Evolutionary conservation across 83 land plant species (phyloP), one percentile per base, ranked within the genome.

Genomic region (Larix sibirica): DNA sequence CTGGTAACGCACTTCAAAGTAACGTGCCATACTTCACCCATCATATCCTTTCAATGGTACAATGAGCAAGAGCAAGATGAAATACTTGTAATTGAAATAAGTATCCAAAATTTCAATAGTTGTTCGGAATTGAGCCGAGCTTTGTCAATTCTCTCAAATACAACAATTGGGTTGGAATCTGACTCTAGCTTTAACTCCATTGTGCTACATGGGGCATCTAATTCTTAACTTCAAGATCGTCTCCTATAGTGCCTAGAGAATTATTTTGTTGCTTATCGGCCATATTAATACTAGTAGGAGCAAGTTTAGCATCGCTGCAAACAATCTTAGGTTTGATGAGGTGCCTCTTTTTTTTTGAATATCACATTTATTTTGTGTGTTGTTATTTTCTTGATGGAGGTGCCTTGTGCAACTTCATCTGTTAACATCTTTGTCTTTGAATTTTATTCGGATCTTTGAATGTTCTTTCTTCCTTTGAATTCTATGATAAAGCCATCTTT

Each of bases 381-480:
- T 69, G 77, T 44, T 36, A 17, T 69, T 69, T 69, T 69, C 77
- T 16, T 44, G 77, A 54, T 13, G 58, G 77, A 40, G 56, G 56
- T 40, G 12, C 21, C 24, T n/a, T 44, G 42, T 73, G 77, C 42
- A 47, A n/a, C 14, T 40, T 69, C 20, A 17, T 73, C 54, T 73
- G 54, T 21, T 73, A 8, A 47, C 56, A n/a, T 23, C 54, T 21
- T 24, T 73, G 47, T 20, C 56, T 36, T 73, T 44, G 77, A 17
- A 4, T 44, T 54, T 17, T 44, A 26, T 42, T 73, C 77, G n/a
- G 54, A 40, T 36, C 56, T 50, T 42, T 73, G 77, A 73, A 73
- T 73, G 56, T 73, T 73, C 54, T 44, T 73, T 73, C 77, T 73
- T 42, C 77, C 23, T 44, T 73, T 73, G 56, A 73, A 73, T 21